phyloP scores from a whole-genome alignment of 2,329 filamentous ascomycete genomes.

The Biscogniauxia mediterranea region DNA sequence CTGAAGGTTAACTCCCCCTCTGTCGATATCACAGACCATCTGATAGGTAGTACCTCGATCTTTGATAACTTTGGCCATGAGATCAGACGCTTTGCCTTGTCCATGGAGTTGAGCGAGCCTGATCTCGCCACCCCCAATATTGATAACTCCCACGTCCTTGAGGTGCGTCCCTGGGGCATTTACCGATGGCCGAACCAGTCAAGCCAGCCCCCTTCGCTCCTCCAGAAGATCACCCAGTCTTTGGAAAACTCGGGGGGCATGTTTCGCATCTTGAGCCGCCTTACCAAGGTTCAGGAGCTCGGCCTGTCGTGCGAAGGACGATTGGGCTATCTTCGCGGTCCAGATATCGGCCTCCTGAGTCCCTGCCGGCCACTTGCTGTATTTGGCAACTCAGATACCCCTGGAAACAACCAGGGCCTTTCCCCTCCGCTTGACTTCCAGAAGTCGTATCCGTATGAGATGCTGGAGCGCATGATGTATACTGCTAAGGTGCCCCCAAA shows the following conservation, averaged over 20 bases:
- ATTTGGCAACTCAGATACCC: slow-evolving; percentile 28
- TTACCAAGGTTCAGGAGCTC: slow-evolving; percentile 58
- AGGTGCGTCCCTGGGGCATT: slow-evolving; percentile 60
- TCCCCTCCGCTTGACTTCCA: neutral
- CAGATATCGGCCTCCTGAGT: slow-evolving; percentile 52
- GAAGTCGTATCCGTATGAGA: slow-evolving; percentile 6
- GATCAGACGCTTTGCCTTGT: slow-evolving; percentile 64
- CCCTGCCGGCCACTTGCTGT: slow-evolving; percentile 36
- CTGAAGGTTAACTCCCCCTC: slow-evolving; percentile 4
- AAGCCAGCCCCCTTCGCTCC: slow-evolving; percentile 57
- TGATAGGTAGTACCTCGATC: slow-evolving; percentile 42
- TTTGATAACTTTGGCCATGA: slow-evolving; percentile 60
- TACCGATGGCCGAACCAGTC: slow-evolving; percentile 63
- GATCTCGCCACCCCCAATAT: slow-evolving; percentile 48
- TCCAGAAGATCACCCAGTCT: slow-evolving; percentile 55
- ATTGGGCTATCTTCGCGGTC: slow-evolving; percentile 64
- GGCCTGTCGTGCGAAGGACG: slow-evolving; percentile 66
- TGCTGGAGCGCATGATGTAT: slow-evolving; percentile 8
- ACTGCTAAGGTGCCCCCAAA: neutral
- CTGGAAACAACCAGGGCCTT: neutral
- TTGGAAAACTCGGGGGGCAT: slow-evolving; percentile 63
- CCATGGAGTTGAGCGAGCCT: slow-evolving; percentile 63
- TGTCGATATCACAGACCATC: slow-evolving; percentile 21
- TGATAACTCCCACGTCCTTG: slow-evolving; percentile 54
- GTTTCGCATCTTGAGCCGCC: slow-evolving; percentile 57